Conservation (phyloP, 768 basidiomycete species). For the Lyophyllum atratum region DNA sequence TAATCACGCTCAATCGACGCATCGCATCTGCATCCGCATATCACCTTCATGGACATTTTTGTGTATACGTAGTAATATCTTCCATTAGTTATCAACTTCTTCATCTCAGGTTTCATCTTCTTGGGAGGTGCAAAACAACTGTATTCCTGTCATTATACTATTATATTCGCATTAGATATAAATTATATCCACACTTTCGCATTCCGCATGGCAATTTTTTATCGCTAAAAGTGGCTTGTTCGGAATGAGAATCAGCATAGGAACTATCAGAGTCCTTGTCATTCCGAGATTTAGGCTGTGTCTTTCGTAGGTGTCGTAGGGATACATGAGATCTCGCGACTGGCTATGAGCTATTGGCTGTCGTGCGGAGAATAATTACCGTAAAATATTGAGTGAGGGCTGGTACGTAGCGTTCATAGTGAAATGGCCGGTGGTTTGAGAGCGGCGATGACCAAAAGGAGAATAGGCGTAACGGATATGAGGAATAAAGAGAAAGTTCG, state of each 20-base stretch:
- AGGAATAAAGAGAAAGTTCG: neutral
- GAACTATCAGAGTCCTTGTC: too few species aligned
- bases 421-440: neutral
- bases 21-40: conserved; percentile 1
- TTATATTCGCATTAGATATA: conserved; percentile 7
- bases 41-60: neutral
- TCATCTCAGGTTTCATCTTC: neutral
- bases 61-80: neutral
- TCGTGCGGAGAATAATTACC: conserved; percentile 6
- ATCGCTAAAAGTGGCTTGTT: too few species aligned
- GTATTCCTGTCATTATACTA: conserved; percentile 1
- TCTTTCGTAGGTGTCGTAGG: conserved; percentile 1
- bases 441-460: neutral
- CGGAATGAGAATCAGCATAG: too few species aligned
- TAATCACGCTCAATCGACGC: neutral
- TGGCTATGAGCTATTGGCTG: conserved; percentile 2
- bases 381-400: conserved; percentile 12
- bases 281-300: too few species aligned
- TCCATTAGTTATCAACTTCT: conserved; percentile 9
- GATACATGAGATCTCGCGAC: conserved; percentile 4
- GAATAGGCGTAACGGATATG: neutral
- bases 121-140: neutral
- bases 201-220: neutral
- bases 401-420: neutral
- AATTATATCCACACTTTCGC: neutral